Percentiles rank a stretch among this genome's conserved stretches.
Evolutionary conservation across 2,329 filamentous ascomycete species (phyloP).

Genomic region (Colletotrichum liaoningense): DNA sequence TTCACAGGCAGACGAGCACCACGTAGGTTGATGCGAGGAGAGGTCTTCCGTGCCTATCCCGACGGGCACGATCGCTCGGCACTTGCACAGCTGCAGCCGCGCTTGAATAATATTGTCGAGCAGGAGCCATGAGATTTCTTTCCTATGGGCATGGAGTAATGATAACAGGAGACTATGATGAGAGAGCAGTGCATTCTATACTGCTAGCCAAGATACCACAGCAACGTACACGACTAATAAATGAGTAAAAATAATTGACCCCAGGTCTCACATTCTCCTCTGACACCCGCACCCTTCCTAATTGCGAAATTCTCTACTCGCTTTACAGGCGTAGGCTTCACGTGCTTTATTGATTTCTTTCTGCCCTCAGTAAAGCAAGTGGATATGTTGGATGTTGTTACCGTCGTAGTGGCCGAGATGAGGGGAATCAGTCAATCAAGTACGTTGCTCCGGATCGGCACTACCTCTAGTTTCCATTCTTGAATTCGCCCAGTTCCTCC

Average conservation of each 20-base stretch:
- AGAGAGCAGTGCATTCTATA: neutral
- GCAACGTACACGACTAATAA: constrained; percentile 25
- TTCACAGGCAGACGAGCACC: constrained; percentile 80
- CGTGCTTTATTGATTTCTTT: neutral
- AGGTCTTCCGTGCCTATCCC: constrained; percentile 63
- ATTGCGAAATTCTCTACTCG: neutral
- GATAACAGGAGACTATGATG: constrained; percentile 1
- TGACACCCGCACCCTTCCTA: neutral
- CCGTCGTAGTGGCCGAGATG: neutral
- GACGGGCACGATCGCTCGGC: constrained; percentile 54
- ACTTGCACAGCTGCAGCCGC: constrained; percentile 52
- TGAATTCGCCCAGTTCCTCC: neutral
- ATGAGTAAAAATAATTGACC: neutral
- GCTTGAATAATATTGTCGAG: constrained; percentile 52
- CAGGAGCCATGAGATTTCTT: constrained; percentile 48
- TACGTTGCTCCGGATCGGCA: neutral
- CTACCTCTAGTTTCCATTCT: neutral
- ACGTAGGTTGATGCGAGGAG: constrained; percentile 75
- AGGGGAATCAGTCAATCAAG: neutral
- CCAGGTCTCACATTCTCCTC: neutral
- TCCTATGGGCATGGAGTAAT: neutral
- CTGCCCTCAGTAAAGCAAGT: neutral
- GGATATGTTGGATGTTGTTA: neutral
- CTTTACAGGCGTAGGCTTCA: neutral
- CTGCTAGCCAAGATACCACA: constrained; percentile 26